Evolutionary conservation across 495 filamentous ascomycete species (phyloP), one percentile per base, ranked within the genome.

Genomic region (Mytilinidion resinicola): DNA sequence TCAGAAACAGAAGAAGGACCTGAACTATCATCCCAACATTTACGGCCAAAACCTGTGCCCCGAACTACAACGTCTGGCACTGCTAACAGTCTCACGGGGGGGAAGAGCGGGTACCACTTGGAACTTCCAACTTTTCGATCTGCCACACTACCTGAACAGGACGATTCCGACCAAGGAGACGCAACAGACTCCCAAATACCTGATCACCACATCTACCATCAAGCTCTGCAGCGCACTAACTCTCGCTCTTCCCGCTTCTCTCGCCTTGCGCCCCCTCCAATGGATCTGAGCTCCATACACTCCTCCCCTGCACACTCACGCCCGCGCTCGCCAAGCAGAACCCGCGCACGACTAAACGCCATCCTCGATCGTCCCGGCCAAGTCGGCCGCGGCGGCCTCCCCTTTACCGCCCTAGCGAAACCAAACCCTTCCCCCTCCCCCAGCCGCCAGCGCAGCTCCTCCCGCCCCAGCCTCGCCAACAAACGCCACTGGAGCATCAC

Each of bases 401-500:
- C 68, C 59, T 43, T 69, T 53, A 55, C 68, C 66, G 51, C 25
- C 50, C 67, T 55, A 65, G 56, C 52, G 63, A 67, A 63, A 65
- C 63, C 50, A 19, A 36, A 53, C 56, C 43, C 57, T 38, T 58
- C 51, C 15, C 54, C 63, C n/a, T 52, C 66, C 20, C 46, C 54
- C 9, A 41, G 35, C 14, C 43, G 53, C 11, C 43, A 37, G 30
- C 49, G 44, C 4, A 62, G 46, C 39, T n/a, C 35, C 43, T 62
- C 61, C 9, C 63, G 63, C n/a, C 69, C 68, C 8, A 53, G 64
- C 1, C 54, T 73, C 34, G 63, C 70, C 11, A 62, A 62, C 35
- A 80, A 75, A 47, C 72, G 75, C 1, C 77, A 83, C 58, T 87
- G 89, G 90, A 88, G 85, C 57, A 88, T 92, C 59, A 82, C 86